Evolutionary conservation across 2,329 filamentous ascomycete species (phyloP).

Genomic region (Alternaria brassicicola): DNA sequence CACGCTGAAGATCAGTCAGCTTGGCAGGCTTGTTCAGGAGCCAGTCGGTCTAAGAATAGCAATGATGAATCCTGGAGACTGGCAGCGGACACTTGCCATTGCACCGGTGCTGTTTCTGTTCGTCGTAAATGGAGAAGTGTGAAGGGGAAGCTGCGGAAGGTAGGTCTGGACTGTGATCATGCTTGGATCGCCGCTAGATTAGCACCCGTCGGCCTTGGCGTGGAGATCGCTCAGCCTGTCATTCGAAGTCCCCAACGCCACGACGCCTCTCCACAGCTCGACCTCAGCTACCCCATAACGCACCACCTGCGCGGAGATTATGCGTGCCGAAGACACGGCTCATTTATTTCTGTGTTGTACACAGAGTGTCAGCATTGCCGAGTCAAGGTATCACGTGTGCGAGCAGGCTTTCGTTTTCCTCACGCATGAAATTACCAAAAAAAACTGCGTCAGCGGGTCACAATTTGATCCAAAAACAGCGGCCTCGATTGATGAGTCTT

Average conservation of each 20-base stretch:
- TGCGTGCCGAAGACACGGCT: not conserved
- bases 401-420: not conserved
- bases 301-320: not conserved
- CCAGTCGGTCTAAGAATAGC: conserved; percentile 13
- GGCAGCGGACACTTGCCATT: not conserved
- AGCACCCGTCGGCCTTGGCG: conserved; percentile 1
- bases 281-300: conserved; percentile 1
- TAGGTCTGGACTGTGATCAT: conserved; percentile 10
- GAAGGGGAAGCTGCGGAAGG: not conserved
- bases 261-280: not conserved
- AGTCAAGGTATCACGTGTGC: not conserved
- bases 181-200: conserved; percentile 7
- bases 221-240: conserved; percentile 4
- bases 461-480: not conserved
- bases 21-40: not conserved
- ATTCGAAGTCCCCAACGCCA: conserved; percentile 3
- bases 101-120: not conserved
- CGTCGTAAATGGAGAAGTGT: not conserved
- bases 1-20: conserved; percentile 16
- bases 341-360: not conserved
- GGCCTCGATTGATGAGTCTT: not conserved
- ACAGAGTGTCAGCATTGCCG: not conserved
- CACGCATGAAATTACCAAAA: not conserved
- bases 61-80: not conserved
- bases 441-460: not conserved